These are phyloP conservation scores for Otatea glauca DNA, from an alignment of 176 grass and related monocot genomes.

Conservation along the genomic window DNA sequence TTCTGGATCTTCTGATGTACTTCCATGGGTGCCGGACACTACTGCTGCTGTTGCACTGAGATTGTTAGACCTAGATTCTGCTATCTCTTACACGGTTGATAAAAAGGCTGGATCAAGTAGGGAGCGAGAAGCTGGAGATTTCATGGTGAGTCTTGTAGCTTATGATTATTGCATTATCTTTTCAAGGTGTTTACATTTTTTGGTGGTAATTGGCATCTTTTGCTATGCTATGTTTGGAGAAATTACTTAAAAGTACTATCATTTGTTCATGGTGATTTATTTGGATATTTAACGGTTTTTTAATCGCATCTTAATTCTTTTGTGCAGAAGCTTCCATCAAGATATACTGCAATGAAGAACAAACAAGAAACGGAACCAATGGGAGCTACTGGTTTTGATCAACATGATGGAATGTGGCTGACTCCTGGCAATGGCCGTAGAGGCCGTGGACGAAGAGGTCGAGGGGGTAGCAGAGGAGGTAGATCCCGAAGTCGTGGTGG, in stretches of 20 bases:
- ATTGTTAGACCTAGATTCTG: slow-evolving; percentile 75
- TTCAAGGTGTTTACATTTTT: slow-evolving; percentile 13
- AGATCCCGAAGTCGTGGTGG: slow-evolving; percentile 71
- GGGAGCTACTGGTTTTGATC: slow-evolving; percentile 53
- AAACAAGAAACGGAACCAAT: slow-evolving; percentile 54
- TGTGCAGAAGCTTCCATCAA: slow-evolving; percentile 72
- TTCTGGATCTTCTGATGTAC: slow-evolving; percentile 58
- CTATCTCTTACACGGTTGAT: slow-evolving; percentile 64
- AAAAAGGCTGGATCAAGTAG: slow-evolving; percentile 61
- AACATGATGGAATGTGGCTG: slow-evolving; percentile 44
- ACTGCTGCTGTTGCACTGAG: slow-evolving; percentile 77
- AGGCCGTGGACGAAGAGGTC: slow-evolving; percentile 74
- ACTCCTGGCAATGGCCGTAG: slow-evolving; percentile 60
- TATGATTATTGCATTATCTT: slow-evolving; percentile 33
- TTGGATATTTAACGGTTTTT: background rate
- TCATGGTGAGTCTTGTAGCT: slow-evolving; percentile 60
- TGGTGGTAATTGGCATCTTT: background rate
- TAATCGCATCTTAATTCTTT: slow-evolving; percentile 18
- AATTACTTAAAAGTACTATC: background rate
- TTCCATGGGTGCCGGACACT: slow-evolving; percentile 88
- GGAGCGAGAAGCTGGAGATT: slow-evolving; percentile 61
- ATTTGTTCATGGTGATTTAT: background rate
- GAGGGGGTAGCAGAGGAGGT: slow-evolving; percentile 64
- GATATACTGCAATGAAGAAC: slow-evolving; percentile 61
- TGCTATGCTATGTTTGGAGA: background rate